phyloP scores from a whole-genome alignment of 257 asterid species.

The Solanum clarkiae region DNA sequence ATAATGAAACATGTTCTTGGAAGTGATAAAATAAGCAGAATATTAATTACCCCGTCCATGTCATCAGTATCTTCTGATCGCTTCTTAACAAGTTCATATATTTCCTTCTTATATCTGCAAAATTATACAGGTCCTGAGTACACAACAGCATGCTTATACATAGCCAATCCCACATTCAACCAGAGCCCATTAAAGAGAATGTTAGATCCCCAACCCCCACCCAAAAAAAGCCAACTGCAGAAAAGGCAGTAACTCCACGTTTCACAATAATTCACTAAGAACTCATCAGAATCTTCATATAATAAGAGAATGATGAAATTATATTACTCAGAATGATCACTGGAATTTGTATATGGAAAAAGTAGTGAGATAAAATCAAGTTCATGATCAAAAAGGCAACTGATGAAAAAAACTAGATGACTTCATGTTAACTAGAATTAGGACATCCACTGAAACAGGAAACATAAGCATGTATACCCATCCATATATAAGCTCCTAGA shows the following conservation, averaged over 20 bases:
- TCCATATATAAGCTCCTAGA: neutral
- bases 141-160: neutral
- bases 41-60: conserved; percentile 44
- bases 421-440: neutral
- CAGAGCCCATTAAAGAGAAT: neutral
- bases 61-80: conserved; percentile 55
- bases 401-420: neutral
- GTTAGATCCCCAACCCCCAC: neutral
- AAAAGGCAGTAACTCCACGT: neutral
- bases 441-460: neutral
- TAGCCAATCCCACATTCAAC: neutral
- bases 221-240: neutral
- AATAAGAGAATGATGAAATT: neutral
- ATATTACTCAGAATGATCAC: neutral
- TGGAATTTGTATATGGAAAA: neutral
- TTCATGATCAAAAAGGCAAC: neutral
- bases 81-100: conserved; percentile 76
- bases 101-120: conserved; percentile 68
- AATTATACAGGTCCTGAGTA: neutral
- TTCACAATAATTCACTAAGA: neutral
- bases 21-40: neutral
- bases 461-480: neutral
- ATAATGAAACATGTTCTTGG: neutral
- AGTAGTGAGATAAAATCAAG: neutral
- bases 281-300: neutral